Evolutionary conservation across 768 basidiomycete genomes (phyloP), one percentile per base, ranked within the genome.

Genomic region (Termitomyces sp.): DNA sequence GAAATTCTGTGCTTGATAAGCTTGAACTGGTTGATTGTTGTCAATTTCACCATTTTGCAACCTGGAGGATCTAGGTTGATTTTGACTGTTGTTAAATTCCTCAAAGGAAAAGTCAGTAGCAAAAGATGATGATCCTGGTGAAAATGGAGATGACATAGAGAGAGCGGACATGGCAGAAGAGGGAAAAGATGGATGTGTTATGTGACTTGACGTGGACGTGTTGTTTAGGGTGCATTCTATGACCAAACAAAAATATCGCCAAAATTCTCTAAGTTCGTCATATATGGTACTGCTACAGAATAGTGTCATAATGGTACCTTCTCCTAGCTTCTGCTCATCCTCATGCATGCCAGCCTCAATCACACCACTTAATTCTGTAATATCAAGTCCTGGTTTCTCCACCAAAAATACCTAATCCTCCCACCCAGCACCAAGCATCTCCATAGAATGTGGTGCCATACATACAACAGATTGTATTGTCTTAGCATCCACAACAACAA

Each of bases 341-440:
- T 20, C 15, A 50, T 22, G 44, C 18, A 4, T 4, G 36, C n/a
- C 35, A 35, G 18, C 35, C 15, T 36, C 35, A 13, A 57, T 49
- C 9, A 33, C 42, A 20, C 67, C 65, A 20, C 50, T 63, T 52
- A 66, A 62, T 13, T 48, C 45, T 15, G 52, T 56, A 20, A 68
- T 59, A 54, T 68, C 61, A 7, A 68, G 52, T 1, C 67, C 67
- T 20, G 61, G 65, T 45, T 66, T 64, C 44, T 68, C 65, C 5
- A 64, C 64, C 16, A 68, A 55, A 50, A 68, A 68, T 1, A 63
- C 55, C 9, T 44, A 57, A 44, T 62, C 60, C 7, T 33, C 38
- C 66, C 66, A 65, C 16, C 50, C 59, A 3, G 44, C 59, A 50
- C 66, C 63, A 22, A 67, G 45, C 55, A 67, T 65, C 7, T 39